Evolutionary conservation across 176 grass and related monocot species (phyloP).

Genomic region (Oryza officinalis): DNA sequence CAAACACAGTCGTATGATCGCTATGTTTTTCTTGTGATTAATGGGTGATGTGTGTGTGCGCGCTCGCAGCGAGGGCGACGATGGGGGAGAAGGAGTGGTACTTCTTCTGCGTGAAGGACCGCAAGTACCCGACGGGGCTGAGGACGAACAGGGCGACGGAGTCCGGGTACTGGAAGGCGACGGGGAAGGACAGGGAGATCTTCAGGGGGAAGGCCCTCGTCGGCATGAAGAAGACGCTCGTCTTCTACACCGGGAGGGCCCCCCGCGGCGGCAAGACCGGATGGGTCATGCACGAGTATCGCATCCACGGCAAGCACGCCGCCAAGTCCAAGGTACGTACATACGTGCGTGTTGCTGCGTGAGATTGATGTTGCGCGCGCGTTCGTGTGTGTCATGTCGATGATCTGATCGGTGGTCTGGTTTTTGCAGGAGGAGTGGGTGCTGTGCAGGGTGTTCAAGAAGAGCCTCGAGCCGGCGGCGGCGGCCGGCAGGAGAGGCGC

Average conservation of each 20-base stretch:
- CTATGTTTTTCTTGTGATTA: not conserved
- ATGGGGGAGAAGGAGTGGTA: conserved; percentile 70
- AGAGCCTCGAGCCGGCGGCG: conserved; percentile 28
- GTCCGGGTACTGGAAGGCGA: conserved; percentile 74
- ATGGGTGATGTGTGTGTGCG: not conserved
- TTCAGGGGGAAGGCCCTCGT: conserved; percentile 52
- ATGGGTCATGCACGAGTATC: conserved; percentile 97
- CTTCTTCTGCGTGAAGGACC: conserved; percentile 65
- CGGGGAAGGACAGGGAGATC: conserved; percentile 65
- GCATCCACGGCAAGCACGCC: conserved; percentile 55
- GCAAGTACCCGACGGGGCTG: conserved; percentile 68
- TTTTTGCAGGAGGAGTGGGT: conserved; percentile 51
- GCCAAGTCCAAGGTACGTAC: conserved; percentile 44
- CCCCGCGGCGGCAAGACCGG: conserved; percentile 81
- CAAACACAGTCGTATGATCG: no score
- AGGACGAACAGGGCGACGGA: conserved; percentile 62
- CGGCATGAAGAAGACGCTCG: conserved; percentile 97
- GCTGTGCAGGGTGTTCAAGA: conserved; percentile 69
- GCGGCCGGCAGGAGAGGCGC: conserved; percentile 8
- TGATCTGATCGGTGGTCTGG: not conserved
- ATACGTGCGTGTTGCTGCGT: not conserved
- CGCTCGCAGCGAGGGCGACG: conserved; percentile 44
- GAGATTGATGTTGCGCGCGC: not conserved
- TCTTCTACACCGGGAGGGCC: conserved; percentile 85
- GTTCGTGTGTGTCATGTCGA: not conserved